Base-by-base conservation (phyloP, 768 basidiomycete genomes). In the Naganishia vishniacii region DNA sequence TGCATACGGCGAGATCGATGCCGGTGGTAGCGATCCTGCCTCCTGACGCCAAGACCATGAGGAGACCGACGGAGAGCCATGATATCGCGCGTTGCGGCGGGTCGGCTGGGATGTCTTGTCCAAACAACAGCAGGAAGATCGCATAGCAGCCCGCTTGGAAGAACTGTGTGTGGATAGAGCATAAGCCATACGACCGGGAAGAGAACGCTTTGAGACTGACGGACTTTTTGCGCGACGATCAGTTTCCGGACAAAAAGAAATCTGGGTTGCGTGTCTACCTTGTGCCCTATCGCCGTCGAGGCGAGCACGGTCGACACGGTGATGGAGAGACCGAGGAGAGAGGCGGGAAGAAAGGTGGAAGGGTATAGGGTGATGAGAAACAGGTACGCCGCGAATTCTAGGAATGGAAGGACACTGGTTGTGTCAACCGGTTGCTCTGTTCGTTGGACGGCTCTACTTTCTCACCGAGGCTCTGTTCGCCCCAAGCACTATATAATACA, bases 301-400 rank as follows among this genome's bases (percentile, higher is more conserved):
- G 73, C 59, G 0, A 69, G 5, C 29, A 77, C 58, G n/a, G 71
- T 66, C 3, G 68, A 64, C 4, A 65, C 47, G 5, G 73, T 76
- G 3, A 71, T 68, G 25, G 65, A 45, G 9, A 76, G 59, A 7
- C 76, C 76, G 18, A 75, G 70, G 0, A 75, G 51, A 0, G 76
- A 76, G 0, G 75, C 72, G 1, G 76, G 76, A 4, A 76, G 67
- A 41, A 77, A 68, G 0, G 73, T 72, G 32, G 68, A 70, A 13
- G 71, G 71, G 59, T 75, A 77, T 28, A 77, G 66, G 18, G 73
- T 68, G 46, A 75, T 71, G 34, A 77, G 71, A 70, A 65, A 67
- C 1, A 69, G 66, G 31, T 65, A 67, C n/a, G 60, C 56, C 3
- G 62, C 67, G 46, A 66, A 66, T 58, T 66, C 65, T 61, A 23